Evolutionary conservation across 192 early-diverging fungal species (phyloP).

Genomic region (Entophlyctis luteolus): DNA sequence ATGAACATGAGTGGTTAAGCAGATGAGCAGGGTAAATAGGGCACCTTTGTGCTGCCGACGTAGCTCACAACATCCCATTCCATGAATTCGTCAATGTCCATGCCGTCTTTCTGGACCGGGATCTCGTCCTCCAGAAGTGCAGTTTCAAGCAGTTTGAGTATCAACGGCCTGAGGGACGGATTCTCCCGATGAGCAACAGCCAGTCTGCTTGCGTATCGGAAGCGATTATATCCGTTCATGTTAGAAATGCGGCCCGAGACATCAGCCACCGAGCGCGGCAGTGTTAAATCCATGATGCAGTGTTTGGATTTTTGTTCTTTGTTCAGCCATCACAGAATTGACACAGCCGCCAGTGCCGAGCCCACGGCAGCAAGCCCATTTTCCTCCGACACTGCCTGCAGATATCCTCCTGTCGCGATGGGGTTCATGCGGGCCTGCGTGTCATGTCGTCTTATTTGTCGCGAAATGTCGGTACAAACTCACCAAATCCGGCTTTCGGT

Average conservation of each 20-base stretch:
- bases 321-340: background rate
- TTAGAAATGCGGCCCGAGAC: background rate
- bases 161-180: background rate
- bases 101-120: background rate
- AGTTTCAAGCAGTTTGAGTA: background rate
- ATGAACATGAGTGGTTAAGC: background rate
- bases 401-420: constrained; percentile 8
- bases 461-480: background rate
- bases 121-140: background rate
- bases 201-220: background rate
- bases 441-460: background rate
- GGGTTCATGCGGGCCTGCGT: constrained; percentile 7
- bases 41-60: background rate
- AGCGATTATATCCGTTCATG: background rate
- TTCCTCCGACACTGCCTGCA: background rate
- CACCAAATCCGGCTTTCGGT: constrained; percentile 9
- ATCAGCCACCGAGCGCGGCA: background rate
- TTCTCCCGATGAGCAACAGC: background rate
- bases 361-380: background rate
- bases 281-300: background rate
- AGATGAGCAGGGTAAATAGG: background rate
- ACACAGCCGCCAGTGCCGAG: background rate
- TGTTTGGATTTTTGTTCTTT: background rate
- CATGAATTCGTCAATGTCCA: background rate
- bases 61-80: constrained; percentile 1